Evolutionary conservation across 108 stramenopile genomes (phyloP).

Genomic region (Cylindrotheca fusiformis): DNA sequence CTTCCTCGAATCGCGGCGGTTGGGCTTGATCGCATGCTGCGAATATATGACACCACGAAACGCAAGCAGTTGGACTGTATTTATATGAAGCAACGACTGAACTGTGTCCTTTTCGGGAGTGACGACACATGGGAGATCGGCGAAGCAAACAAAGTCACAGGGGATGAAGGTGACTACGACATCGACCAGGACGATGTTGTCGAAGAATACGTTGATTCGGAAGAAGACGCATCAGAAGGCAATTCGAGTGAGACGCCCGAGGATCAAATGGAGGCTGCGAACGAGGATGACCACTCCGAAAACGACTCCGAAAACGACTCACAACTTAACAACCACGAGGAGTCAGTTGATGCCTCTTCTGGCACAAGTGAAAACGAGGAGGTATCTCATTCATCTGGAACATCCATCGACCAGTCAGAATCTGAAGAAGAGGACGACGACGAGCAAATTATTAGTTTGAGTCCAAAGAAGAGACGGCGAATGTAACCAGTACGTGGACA

Average conservation of each 20-base stretch:
- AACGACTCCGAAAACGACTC: neutral
- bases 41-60: conserved; percentile 64
- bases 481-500: too few relatives aligned
- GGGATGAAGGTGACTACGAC: conserved; percentile 35
- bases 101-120: conserved; percentile 68
- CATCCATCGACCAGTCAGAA: neutral
- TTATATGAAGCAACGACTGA: conserved; percentile 84
- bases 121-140: conserved; percentile 15
- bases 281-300: conserved; percentile 3
- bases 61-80: conserved; percentile 66
- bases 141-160: conserved; percentile 10
- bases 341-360: neutral
- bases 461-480: conserved; percentile 9
- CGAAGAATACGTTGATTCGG: conserved; percentile 65
- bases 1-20: conserved; percentile 68
- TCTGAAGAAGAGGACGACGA: conserved; percentile 5
- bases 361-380: neutral
- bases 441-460: conserved; percentile 7
- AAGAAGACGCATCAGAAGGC: conserved; percentile 43
- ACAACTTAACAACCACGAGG: neutral
- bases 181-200: conserved; percentile 63
- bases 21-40: conserved; percentile 80
- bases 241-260: conserved; percentile 8
- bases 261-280: conserved; percentile 19
- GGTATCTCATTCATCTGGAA: neutral